phyloP scores from a whole-genome alignment of 2,329 filamentous ascomycete species.

The Fusarium ambrosium region DNA sequence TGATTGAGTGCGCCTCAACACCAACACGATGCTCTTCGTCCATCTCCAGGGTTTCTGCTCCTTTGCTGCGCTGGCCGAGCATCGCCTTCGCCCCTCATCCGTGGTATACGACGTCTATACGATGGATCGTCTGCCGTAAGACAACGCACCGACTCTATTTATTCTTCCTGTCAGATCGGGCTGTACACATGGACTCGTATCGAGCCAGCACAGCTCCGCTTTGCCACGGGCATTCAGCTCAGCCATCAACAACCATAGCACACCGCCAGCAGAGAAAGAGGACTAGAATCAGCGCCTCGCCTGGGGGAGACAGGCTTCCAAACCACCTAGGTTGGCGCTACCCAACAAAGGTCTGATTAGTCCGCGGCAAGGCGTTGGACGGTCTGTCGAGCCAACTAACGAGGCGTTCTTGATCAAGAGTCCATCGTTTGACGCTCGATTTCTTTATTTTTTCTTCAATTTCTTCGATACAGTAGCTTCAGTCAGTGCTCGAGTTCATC shows the following conservation, averaged over 20 bases:
- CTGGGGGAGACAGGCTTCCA: constrained; percentile 3
- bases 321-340: constrained; percentile 10
- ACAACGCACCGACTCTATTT: constrained; percentile 5
- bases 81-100: neutral
- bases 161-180: constrained; percentile 1
- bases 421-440: constrained; percentile 23
- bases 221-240: constrained; percentile 1
- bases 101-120: neutral
- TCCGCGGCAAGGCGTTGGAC: constrained; percentile 11
- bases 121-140: neutral
- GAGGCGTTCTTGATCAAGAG: constrained; percentile 19
- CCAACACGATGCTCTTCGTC: constrained; percentile 5
- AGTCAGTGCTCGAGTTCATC: constrained; percentile 29
- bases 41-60: constrained; percentile 19
- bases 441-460: constrained; percentile 24
- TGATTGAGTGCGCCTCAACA: constrained; percentile 14
- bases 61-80: constrained; percentile 14
- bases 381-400: neutral
- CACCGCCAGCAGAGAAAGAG: neutral
- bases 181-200: constrained; percentile 9
- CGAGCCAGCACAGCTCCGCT: constrained; percentile 7
- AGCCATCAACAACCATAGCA: constrained; percentile 1
- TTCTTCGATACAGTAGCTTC: constrained; percentile 35
- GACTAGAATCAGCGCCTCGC: neutral
- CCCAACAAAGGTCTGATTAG: constrained; percentile 7